Evolutionary conservation across 768 basidiomycete species (phyloP).

Genomic region (Boletus pseudo-olivaceus): DNA sequence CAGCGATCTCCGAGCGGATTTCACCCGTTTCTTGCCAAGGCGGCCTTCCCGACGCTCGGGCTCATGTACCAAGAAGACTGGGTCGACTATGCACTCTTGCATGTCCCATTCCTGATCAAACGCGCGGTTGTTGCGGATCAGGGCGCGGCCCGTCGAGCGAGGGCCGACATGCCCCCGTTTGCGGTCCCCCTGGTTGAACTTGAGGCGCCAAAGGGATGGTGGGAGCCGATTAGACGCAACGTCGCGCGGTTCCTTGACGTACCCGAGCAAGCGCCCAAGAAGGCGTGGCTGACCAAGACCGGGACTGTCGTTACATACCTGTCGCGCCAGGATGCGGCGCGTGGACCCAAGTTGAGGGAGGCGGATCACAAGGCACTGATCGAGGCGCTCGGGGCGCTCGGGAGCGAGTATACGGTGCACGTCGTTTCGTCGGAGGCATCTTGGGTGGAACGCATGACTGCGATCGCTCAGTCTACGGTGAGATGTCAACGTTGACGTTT

Average conservation of each 20-base stretch:
- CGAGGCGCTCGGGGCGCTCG: conserved; percentile 50
- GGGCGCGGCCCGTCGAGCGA: conserved; percentile 51
- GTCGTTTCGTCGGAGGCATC: conserved; percentile 48
- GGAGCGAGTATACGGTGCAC: conserved; percentile 52
- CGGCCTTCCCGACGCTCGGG: conserved; percentile 68
- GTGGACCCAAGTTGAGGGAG: conserved; percentile 47
- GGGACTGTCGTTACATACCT: conserved; percentile 65
- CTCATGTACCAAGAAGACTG: conserved; percentile 73
- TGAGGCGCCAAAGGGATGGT: conserved; percentile 58
- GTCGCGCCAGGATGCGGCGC: conserved; percentile 51
- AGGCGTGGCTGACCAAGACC: conserved; percentile 16
- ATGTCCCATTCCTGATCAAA: conserved; percentile 69
- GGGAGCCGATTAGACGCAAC: conserved; percentile 51
- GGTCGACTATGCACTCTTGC: conserved; percentile 66
- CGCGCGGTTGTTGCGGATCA: conserved; percentile 76
- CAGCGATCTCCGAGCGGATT: conserved; percentile 58
- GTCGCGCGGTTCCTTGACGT: conserved; percentile 43
- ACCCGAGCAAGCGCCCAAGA: conserved; percentile 17
- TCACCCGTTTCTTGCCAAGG: conserved; percentile 69
- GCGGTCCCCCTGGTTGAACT: conserved; percentile 44
- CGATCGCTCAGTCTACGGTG: conserved; percentile 68
- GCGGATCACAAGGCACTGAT: conserved; percentile 63
- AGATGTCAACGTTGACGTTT: conserved; percentile 16
- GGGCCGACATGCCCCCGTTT: conserved; percentile 22
- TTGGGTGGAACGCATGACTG: conserved; percentile 62